phyloP scores from a whole-genome alignment of 371 early-diverging fungal genomes.

The Mucor circinelloides region DNA sequence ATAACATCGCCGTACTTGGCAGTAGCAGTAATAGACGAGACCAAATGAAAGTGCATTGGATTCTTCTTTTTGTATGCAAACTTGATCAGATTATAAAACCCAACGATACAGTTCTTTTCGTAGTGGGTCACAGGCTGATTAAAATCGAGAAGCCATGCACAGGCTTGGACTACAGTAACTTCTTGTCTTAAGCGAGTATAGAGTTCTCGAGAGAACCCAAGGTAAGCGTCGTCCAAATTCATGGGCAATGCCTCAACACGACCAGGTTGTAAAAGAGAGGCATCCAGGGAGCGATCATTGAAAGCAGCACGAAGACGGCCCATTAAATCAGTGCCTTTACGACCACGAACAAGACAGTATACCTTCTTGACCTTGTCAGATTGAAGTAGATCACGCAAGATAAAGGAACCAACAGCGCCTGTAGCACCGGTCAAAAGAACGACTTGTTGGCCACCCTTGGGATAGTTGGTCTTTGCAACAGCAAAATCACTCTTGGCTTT shows the following conservation, averaged over 20 bases:
- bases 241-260: conserved; percentile 18
- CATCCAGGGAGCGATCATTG: conserved; percentile 24
- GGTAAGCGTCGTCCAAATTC: conserved; percentile 23
- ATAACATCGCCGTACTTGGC: conserved; percentile 12
- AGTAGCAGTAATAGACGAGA: conserved; percentile 37
- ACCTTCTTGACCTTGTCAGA: conserved; percentile 15
- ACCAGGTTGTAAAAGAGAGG: conserved; percentile 12
- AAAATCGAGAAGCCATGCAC: conserved; percentile 42
- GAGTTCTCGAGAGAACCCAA: conserved; percentile 28
- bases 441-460: no score
- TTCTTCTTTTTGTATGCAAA: conserved; percentile 31
- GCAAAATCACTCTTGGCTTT: conserved; percentile 26
- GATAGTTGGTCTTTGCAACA: conserved; percentile 4
- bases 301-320: conserved; percentile 27
- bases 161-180: conserved; percentile 37
- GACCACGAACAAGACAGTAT: conserved; percentile 34
- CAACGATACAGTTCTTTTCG: conserved; percentile 35
- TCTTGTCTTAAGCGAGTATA: conserved; percentile 27
- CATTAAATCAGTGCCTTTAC: conserved; percentile 3
- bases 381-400: conserved; percentile 35
- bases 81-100: conserved; percentile 35
- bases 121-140: conserved; percentile 33
- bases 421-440: conserved; percentile 48
- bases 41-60: conserved; percentile 40
- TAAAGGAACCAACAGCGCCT: conserved; percentile 45